phyloP scores from a whole-genome alignment of 257 asterid species.

The Lycium ferocissimum region DNA sequence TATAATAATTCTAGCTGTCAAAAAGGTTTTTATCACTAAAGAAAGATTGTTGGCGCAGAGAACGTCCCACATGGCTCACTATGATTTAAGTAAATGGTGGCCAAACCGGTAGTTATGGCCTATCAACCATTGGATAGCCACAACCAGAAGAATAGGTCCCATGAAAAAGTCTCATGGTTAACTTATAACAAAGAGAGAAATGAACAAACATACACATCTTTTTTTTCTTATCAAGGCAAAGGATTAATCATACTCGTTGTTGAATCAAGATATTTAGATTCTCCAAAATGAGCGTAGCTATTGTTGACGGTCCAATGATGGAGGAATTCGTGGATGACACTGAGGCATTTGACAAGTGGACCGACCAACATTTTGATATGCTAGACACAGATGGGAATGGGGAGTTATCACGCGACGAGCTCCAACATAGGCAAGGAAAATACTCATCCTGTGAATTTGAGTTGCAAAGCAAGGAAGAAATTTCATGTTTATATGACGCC shows the following conservation, averaged over 20 bases:
- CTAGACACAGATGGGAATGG: conserved; percentile 60
- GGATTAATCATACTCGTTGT: not conserved
- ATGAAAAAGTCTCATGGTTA: not conserved
- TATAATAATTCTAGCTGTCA: not conserved
- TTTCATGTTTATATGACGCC: conserved; percentile 45
- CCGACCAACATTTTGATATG: conserved; percentile 50
- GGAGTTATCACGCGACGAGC: conserved; percentile 57
- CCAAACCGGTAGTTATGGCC: not conserved
- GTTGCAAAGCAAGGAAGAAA: conserved; percentile 66
- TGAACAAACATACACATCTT: not conserved
- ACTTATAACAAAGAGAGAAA: not conserved
- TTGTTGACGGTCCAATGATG: conserved; percentile 57
- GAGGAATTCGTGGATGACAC: conserved; percentile 57
- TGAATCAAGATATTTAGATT: not conserved
- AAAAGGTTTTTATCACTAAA: not conserved
- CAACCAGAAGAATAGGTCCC: not conserved
- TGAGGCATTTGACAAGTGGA: conserved; percentile 52
- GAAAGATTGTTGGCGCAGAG: not conserved
- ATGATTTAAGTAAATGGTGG: not conserved
- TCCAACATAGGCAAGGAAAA: conserved; percentile 55
- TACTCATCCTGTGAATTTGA: conserved; percentile 53
- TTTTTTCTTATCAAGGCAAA: no score
- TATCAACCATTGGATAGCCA: not conserved
- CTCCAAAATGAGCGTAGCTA: conserved; percentile 54
- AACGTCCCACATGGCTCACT: conserved; percentile 15